Evolutionary conservation across 345 rosid species (phyloP).

Genomic region (Turritis glabra): DNA sequence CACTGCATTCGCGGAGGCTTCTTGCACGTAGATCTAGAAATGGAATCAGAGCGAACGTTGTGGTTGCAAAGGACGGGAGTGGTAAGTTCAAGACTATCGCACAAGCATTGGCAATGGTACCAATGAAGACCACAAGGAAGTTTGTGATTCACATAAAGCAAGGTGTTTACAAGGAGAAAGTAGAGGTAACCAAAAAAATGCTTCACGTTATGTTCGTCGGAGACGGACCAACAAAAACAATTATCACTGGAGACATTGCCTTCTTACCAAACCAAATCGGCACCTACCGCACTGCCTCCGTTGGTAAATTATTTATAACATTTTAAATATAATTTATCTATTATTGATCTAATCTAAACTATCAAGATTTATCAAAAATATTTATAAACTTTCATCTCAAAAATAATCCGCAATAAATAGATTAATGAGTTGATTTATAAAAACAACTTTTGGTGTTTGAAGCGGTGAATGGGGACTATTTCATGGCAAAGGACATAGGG

Average conservation of each 20-base stretch:
- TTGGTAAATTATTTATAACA: slow-evolving; percentile 43
- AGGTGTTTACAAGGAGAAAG: slow-evolving; percentile 65
- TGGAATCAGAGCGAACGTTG: slow-evolving; percentile 42
- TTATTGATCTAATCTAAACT: neutral
- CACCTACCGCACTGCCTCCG: slow-evolving; percentile 61
- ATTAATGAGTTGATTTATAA: neutral
- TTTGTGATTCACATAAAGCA: slow-evolving; percentile 69
- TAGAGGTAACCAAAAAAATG: slow-evolving; percentile 41
- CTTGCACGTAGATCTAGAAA: slow-evolving; percentile 15
- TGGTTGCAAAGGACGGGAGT: slow-evolving; percentile 71
- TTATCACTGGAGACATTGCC: slow-evolving; percentile 57
- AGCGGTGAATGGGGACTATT: slow-evolving; percentile 53
- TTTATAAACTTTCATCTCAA: neutral
- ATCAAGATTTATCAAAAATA: neutral
- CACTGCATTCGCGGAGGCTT: slow-evolving; percentile 24
- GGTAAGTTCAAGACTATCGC: slow-evolving; percentile 57
- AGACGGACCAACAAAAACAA: slow-evolving; percentile 73
- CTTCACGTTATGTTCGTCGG: slow-evolving; percentile 62
- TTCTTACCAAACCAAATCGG: slow-evolving; percentile 43
- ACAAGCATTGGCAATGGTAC: slow-evolving; percentile 59
- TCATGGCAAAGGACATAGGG: slow-evolving; percentile 69
- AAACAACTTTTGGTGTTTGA: no score
- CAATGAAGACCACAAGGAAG: slow-evolving; percentile 33
- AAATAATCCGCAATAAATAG: neutral
- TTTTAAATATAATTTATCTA: neutral